Evolutionary conservation across 768 basidiomycete species (phyloP), one percentile per base, ranked within the genome.

Genomic region (Hygrocybe punicea): DNA sequence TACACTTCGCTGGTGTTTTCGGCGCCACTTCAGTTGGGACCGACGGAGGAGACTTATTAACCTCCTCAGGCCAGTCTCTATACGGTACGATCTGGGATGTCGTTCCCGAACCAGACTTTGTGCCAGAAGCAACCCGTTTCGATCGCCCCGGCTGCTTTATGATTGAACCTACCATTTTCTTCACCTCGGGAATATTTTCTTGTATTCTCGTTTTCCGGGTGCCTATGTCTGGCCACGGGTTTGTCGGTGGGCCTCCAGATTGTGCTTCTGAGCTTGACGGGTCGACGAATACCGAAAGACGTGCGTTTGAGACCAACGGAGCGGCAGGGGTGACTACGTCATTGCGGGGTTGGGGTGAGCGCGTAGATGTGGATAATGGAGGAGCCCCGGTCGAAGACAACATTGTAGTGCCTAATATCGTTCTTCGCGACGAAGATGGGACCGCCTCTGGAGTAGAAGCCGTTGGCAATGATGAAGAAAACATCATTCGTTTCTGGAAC

Each of bases 401-500:
- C 5, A 77, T 62, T 16, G 78, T 69, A 37, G 78, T 69, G 76
- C 78, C 79, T 60, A 62, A 71, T 61, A 59, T 60, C 40, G 70
- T 70, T 37, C 70, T 64, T 57, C 74, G 46, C 24, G 72, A 62
- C 19, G 73, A 58, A 55, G 76, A 70, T 5, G 69, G 62, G 19
- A 69, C 57, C 4, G 78, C 62, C 14, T 70, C 57, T 33, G 79
- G 65, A 52, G 77, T 69, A 16, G 76, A 69, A 9, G 73, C 67
- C 24, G 73, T 73, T 21, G 76, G 69, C 9, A 75, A 65, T 35
- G 72, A 73, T 2, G 73, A 63, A 39, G 68, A 68, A 23, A 80
- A 76, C 85, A 91, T 88, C 89, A 91, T 94, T 53, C 91, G 88
- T 75, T 82, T 94, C 69, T 94, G 91, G 72, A 98, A 98, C 42